A percentile compares a stretch with the other conserved stretches of the same genome.
phyloP scores from a whole-genome alignment of 208 protist genomes.

The Crithidia expoeki region DNA sequence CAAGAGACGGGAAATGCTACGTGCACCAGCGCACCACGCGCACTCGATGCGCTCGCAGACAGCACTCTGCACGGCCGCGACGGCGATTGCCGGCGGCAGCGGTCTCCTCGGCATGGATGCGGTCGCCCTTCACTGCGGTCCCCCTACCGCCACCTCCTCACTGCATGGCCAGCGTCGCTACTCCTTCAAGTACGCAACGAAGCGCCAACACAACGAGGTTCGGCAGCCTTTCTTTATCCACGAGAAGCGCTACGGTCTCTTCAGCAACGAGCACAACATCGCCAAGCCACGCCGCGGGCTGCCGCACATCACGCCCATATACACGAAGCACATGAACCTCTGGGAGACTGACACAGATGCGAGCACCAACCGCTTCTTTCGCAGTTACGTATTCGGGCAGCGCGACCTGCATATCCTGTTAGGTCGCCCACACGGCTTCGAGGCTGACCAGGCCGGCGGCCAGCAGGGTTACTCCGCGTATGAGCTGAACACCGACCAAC shows the following conservation, averaged over 20 bases:
- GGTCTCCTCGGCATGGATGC: constrained; percentile 19
- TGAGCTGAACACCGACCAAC: constrained; percentile 71
- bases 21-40: constrained; percentile 21
- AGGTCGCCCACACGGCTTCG: constrained; percentile 75
- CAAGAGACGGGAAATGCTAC: constrained; percentile 24
- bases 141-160: background rate
- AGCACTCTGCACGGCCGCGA: constrained; percentile 26
- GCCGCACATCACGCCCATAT: constrained; percentile 76
- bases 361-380: constrained; percentile 82
- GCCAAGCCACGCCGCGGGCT: constrained; percentile 70
- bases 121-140: background rate
- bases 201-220: constrained; percentile 79
- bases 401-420: constrained; percentile 80
- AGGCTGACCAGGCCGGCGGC: constrained; percentile 57
- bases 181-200: constrained; percentile 88
- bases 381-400: constrained; percentile 77
- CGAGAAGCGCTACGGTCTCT: constrained; percentile 86
- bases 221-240: constrained; percentile 85
- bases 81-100: constrained; percentile 28
- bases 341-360: constrained; percentile 92
- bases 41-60: constrained; percentile 23
- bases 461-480: constrained; percentile 69
- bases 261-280: constrained; percentile 82
- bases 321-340: constrained; percentile 83
- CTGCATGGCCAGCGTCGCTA: constrained; percentile 63